Conservation (phyloP, 2,329 filamentous ascomycete genomes). For the Penicillium fuscoglaucum region DNA sequence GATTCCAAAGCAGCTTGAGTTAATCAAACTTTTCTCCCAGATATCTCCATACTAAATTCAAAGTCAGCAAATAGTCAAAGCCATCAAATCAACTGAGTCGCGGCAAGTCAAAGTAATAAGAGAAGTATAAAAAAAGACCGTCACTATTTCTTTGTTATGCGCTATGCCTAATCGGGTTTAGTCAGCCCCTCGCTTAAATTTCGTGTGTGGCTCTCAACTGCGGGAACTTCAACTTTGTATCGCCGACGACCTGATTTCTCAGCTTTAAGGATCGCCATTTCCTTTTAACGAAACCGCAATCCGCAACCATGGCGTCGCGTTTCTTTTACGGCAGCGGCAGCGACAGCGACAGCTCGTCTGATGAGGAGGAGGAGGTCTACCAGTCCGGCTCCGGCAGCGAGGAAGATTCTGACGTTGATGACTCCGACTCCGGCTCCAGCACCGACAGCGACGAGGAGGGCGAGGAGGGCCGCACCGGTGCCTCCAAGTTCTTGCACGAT, state of each 20-base stretch:
- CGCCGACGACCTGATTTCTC: slow-evolving; percentile 25
- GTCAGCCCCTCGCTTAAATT: slow-evolving; percentile 48
- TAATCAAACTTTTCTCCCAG: too few species aligned
- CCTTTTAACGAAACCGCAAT: slow-evolving; percentile 17
- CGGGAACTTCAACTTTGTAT: slow-evolving; percentile 28
- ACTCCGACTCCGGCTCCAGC: slow-evolving; percentile 51
- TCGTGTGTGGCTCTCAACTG: slow-evolving; percentile 42
- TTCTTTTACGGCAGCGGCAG: slow-evolving; percentile 97
- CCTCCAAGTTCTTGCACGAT: slow-evolving; percentile 79
- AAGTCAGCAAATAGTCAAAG: not conserved
- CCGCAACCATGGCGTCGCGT: slow-evolving; percentile 73
- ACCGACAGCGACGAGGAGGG: slow-evolving; percentile 55
- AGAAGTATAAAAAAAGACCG: slow-evolving; percentile 4
- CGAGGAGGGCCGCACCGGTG: slow-evolving; percentile 64
- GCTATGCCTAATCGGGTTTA: slow-evolving; percentile 35
- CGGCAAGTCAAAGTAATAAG: not conserved
- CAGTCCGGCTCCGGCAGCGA: slow-evolving; percentile 65
- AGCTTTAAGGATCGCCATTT: slow-evolving; percentile 23
- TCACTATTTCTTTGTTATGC: slow-evolving; percentile 7
- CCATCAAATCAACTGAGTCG: too few species aligned
- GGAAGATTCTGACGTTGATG: slow-evolving; percentile 60
- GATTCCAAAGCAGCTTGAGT: not conserved
- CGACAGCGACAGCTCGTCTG: slow-evolving; percentile 89
- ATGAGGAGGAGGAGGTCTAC: slow-evolving; percentile 89
- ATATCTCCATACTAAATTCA: not conserved